phyloP scores from a whole-genome alignment of 441 rosid species.

The Gossypium aridum region DNA sequence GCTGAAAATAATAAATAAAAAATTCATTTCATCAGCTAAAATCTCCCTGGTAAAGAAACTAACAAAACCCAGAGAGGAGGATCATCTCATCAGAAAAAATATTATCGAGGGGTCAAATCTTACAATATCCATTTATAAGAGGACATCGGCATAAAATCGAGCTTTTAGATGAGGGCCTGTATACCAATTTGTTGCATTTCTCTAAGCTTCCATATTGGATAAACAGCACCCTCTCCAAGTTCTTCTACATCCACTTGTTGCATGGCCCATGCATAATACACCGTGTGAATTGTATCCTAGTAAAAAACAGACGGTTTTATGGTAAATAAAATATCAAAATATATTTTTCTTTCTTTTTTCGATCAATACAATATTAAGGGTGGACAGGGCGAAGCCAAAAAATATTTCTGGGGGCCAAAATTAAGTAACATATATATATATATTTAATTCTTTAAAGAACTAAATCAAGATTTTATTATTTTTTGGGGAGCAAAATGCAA shows the following conservation, averaged over 20 bases:
- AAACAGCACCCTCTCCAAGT: conserved; percentile 69
- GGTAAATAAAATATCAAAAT: too few species aligned
- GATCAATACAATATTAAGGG: too few species aligned
- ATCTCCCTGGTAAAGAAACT: conserved; percentile 23
- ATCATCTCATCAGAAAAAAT: not conserved
- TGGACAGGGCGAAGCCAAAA: too few species aligned
- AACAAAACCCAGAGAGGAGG: conserved; percentile 24
- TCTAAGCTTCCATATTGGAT: conserved; percentile 85
- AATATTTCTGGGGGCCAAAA: too few species aligned
- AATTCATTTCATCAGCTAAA: conserved; percentile 8
- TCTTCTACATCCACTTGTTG: conserved; percentile 81
- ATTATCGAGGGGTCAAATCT: conserved; percentile 6
- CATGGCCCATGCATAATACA: conserved; percentile 91
- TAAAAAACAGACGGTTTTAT: not conserved
- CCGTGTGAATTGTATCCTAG: conserved; percentile 84
- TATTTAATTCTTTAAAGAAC: too few species aligned
- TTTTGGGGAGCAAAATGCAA: too few species aligned
- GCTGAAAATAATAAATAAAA: not conserved
- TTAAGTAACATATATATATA: too few species aligned
- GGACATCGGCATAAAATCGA: not conserved
- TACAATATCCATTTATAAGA: conserved; percentile 12
- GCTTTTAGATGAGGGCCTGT: conserved; percentile 60
- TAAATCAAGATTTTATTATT: too few species aligned
- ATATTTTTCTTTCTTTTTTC: too few species aligned
- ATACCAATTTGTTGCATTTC: conserved; percentile 60